Evolutionary conservation across 176 grass and related monocot species (phyloP), one percentile per base, ranked within the genome.

Genomic region (Cenchrus americanus): DNA sequence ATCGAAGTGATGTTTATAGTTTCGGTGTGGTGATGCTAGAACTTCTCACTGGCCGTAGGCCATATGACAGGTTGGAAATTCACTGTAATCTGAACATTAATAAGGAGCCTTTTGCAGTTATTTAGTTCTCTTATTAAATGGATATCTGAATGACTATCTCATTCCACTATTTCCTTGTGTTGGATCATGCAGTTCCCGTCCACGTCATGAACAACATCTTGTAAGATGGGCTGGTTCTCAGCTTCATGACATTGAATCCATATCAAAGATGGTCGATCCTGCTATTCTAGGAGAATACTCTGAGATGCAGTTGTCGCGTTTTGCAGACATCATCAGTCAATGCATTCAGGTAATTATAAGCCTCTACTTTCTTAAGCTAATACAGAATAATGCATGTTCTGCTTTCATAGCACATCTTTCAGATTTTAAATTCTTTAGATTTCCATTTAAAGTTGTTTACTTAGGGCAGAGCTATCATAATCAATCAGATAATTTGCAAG

Each of bases 1-100:
- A 66, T 50, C 69, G 85, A 82, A 94, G 93, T 57, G 96, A 98
- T 78, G 87, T 94, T 71, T 95, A 98, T 54, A 95, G 93, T 86
- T 98, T 98, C 51, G 96, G 93, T 57, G 87, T 95, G 69, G 89
- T 98, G 37, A 87, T 98, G 96, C 69, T 98, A 82, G 91, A 98
- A 78, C 91, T 98, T 79, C 87, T 98, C 50, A 95, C 93, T 12
- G 89, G 93, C 24, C 91, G 89, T 30, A 93, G 90, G 84, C 89
- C 96, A 65, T 87, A 95, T 83, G 96, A 94, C 77, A 94, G 85
- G 96, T 98, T 52, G 74, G 78, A 76, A 51, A 80, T 66, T 57
- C 42, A 75, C 32, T 61, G 5, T 50, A 86, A 64, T 66, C n/a
- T 78, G 32, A 72, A 77, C 78, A 42, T 66, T 73, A 50, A 83